Evolutionary conservation across 208 protist species (phyloP), one percentile per base, ranked within the genome.

Genomic region (Leptomonas pyrrhocoris): DNA sequence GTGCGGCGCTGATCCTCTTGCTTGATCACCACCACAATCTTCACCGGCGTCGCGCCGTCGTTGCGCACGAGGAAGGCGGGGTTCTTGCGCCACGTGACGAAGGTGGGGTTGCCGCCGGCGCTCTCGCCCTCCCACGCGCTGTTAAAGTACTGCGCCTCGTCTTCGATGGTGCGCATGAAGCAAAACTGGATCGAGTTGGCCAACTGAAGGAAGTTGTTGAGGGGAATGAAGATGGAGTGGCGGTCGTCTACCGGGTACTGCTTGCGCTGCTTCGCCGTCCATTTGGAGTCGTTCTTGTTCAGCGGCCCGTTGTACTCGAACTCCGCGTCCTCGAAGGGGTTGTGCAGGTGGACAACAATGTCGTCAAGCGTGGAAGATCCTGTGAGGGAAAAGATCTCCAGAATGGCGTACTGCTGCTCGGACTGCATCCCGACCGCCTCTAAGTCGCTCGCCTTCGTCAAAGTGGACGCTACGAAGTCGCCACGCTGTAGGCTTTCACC

Each of bases 51-150:
- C 21, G 34, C 0, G 12, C 51, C 49, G 54, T 69, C 12, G 74
- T 95, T 95, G 43, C 69, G 60, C 43, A 95, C 66, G 18, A 90
- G 30, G 61, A 86, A 95, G 28, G 92, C 56, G 6, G 90, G 90
- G 65, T 95, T 95, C 60, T 85, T 83, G 48, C 90, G 85, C 80
- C 83, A 95, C 28, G 85, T 84, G 36, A 73, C 73, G 58, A 56
- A 88, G 25, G 77, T 92, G 16, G 90, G 86, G 59, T 92, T 93
- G 50, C 90, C 90, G 43, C 90, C 90, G 6, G 72, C 73, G 21
- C 71, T 80, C 15, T 57, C 21, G 23, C 76, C 79, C 27, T 73
- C 74, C 87, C 90, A 95, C 28, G 68, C 71, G 21, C 66, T 75
- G 7, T 55, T 36, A 64, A 86, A 91, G 28, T 72, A 81, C 5